phyloP scores from a whole-genome alignment of 2,329 filamentous ascomycete genomes.

The Bipolaris gigantea region DNA sequence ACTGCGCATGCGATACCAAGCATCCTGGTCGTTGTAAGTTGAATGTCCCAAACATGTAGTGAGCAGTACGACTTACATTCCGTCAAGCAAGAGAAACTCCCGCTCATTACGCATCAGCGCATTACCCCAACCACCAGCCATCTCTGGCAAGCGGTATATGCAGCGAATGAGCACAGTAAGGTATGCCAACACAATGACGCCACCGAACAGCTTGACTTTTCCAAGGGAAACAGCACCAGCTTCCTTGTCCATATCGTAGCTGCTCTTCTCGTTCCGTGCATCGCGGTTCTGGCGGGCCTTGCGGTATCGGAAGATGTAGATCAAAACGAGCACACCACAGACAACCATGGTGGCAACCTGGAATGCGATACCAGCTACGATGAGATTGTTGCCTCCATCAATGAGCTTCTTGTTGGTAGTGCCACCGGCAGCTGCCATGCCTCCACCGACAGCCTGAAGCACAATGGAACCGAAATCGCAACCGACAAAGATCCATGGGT shows the following conservation, averaged over 20 bases:
- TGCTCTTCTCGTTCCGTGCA: constrained; percentile 26
- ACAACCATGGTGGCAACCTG: constrained; percentile 57
- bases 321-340: constrained; percentile 46
- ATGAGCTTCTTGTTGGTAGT: constrained; percentile 40
- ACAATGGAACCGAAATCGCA: constrained; percentile 60
- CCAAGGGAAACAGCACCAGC: constrained; percentile 18
- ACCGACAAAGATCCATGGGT: constrained; percentile 61
- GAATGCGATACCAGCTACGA: constrained; percentile 58
- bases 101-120: constrained; percentile 50
- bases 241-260: constrained; percentile 27
- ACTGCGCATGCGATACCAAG: constrained; percentile 30
- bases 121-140: constrained; percentile 50
- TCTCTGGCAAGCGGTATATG: constrained; percentile 52
- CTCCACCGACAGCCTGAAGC: constrained; percentile 60
- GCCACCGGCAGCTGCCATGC: constrained; percentile 52
- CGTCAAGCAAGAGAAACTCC: constrained; percentile 53
- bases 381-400: constrained; percentile 54
- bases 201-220: constrained; percentile 28
- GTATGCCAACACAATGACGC: constrained; percentile 42
- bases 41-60: not conserved
- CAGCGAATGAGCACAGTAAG: constrained; percentile 51
- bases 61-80: constrained; percentile 32
- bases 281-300: constrained; percentile 15
- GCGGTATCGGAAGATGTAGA: constrained; percentile 38
- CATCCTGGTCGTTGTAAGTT: constrained; percentile 25